Conservation (phyloP, 805 yeast genomes). For the Candida saitoana region DNA sequence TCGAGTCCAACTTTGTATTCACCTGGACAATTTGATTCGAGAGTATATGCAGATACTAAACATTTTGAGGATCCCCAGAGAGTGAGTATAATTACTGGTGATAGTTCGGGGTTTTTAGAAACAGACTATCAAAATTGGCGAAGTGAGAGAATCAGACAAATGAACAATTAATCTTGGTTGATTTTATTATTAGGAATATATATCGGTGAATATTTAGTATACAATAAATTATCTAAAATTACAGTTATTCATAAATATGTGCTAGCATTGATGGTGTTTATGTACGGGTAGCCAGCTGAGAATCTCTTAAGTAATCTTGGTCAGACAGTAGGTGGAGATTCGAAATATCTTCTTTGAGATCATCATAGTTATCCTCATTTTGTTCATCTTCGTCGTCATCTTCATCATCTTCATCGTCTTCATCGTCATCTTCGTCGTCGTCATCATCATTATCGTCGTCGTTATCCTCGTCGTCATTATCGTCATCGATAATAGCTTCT, state of each 20-base stretch:
- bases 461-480: constrained; percentile 34
- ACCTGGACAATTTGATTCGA: constrained; percentile 9
- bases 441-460: constrained; percentile 35
- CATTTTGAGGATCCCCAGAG: constrained; percentile 6
- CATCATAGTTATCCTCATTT: constrained; percentile 2
- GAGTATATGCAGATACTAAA: constrained; percentile 1
- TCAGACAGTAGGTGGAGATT: background rate
- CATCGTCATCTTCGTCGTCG: constrained; percentile 18
- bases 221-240: constrained; percentile 1
- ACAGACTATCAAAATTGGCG: constrained; percentile 41
- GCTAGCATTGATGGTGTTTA: background rate
- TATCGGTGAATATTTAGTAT: constrained; percentile 3
- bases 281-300: background rate
- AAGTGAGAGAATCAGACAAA: constrained; percentile 29
- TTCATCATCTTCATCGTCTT: constrained; percentile 10
- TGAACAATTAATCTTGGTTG: constrained; percentile 10
- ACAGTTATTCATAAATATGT: constrained; percentile 1
- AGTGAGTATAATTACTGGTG: constrained; percentile 23
- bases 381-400: constrained; percentile 8
- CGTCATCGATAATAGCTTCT: constrained; percentile 33
- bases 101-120: constrained; percentile 36
- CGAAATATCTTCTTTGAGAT: constrained; percentile 3
- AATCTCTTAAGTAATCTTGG: constrained; percentile 1
- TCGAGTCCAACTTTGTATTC: constrained; percentile 12
- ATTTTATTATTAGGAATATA: background rate